Evolutionary conservation across 371 early-diverging fungal genomes (phyloP).

Genomic region (Rhizopus sp.): DNA sequence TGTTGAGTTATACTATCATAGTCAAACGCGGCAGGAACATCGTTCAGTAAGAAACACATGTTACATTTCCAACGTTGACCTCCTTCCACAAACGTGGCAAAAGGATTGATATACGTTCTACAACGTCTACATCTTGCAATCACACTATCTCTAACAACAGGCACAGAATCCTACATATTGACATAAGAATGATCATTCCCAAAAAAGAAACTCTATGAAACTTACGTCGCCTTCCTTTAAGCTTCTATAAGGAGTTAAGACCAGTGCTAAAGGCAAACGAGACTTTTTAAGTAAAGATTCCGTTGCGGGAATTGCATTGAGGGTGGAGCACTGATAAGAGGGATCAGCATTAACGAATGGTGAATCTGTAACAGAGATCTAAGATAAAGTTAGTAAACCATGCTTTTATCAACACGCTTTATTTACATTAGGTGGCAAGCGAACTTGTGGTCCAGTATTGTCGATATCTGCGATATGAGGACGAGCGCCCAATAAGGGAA

Average conservation of each 20-base stretch:
- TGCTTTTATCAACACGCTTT: no score
- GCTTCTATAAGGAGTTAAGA: conserved; percentile 86
- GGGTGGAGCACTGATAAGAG: conserved; percentile 83
- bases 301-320: conserved; percentile 87
- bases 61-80: conserved; percentile 96
- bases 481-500: conserved; percentile 54
- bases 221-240: conserved; percentile 57
- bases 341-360: conserved; percentile 71
- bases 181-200: not conserved
- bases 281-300: conserved; percentile 81
- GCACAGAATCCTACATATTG: conserved; percentile 65
- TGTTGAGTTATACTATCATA: conserved; percentile 83
- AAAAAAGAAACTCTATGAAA: not conserved
- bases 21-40: conserved; percentile 89
- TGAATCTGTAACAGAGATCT: conserved; percentile 72
- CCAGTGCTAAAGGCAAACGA: conserved; percentile 84
- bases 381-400: not conserved
- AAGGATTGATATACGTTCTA: conserved; percentile 96
- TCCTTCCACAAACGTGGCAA: conserved; percentile 90
- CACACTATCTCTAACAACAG: conserved; percentile 78
- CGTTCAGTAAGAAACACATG: conserved; percentile 89
- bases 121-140: conserved; percentile 96
- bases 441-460: conserved; percentile 56
- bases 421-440: conserved; percentile 62
- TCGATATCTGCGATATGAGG: conserved; percentile 60